Evolutionary conservation across 179 eudicot genomes (phyloP).

Genomic region (Pouteria campechiana): DNA sequence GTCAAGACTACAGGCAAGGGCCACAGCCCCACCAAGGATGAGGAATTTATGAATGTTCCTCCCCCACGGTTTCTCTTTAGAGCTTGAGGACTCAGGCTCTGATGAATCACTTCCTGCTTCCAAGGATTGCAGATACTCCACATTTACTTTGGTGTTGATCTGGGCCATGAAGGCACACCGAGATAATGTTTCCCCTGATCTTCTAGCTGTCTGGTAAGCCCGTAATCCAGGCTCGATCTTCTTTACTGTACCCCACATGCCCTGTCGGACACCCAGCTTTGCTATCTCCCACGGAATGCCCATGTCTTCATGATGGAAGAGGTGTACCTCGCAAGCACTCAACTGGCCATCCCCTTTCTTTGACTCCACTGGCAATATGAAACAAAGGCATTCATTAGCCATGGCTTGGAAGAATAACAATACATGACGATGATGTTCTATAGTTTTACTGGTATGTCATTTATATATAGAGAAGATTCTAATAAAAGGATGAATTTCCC

Average conservation of each 20-base stretch:
- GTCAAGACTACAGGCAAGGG: constrained; percentile 38
- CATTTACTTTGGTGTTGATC: constrained; percentile 20
- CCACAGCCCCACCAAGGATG: constrained; percentile 37
- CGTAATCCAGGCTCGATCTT: constrained; percentile 46
- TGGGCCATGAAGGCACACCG: constrained; percentile 32
- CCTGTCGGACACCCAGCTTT: constrained; percentile 39
- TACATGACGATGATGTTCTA: not conserved
- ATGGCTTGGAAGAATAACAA: not conserved
- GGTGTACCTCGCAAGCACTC: constrained; percentile 36
- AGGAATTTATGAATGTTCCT: constrained; percentile 21
- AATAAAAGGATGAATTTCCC: too few relatives aligned
- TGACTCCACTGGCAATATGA: constrained; percentile 21
- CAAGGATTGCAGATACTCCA: constrained; percentile 13
- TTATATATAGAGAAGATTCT: too few relatives aligned
- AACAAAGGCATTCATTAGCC: not conserved
- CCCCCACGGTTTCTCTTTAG: constrained; percentile 20
- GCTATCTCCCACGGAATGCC: constrained; percentile 54
- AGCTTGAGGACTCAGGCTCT: constrained; percentile 7
- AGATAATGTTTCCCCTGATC: constrained; percentile 25
- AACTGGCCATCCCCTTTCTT: constrained; percentile 19
- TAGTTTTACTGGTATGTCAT: not conserved
- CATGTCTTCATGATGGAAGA: constrained; percentile 50
- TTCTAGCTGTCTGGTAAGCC: constrained; percentile 29
- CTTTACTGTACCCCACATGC: constrained; percentile 57
- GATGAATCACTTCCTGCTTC: constrained; percentile 4